Base-by-base conservation (phyloP, 768 basidiomycete genomes). In the Candolleomyces eurysporus region DNA sequence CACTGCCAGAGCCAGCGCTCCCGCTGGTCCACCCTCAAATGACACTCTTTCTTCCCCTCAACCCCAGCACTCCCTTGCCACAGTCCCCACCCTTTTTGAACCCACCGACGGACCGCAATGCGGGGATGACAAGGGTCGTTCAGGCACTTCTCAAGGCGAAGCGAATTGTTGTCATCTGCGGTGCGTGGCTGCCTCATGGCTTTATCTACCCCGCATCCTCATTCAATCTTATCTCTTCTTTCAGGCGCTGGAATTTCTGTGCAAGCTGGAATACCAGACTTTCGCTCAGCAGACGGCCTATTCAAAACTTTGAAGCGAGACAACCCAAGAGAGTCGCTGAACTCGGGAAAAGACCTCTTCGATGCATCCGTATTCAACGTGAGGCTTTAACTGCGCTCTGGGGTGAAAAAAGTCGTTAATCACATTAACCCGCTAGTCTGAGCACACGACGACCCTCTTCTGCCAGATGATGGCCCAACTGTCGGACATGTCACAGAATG, bases 321-420 rank as follows among this genome's bases (percentile, higher is more conserved):
- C 67, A 89, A 94, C 71, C 89, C 90, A 0, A 84, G 84, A 61
- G 88, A 90, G 64, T 76, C 78, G 21, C 75, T 93, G 71, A 78
- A 83, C 42, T 90, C 89, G 4, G 91, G 93, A 2, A 94, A 88
- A 72, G 94, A 96, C 69, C 78, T 96, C 3, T 96, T 96, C 68
- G 91, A 96, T 79, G 91, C 92, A 16, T 92, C 91, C 17, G 90
- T 94, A 1, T 92, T 96, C 73, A 88, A 87, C 65, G 94, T 95
- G 74, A 76, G 86, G 73, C 8, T 48, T 19, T 36, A 19, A 49
- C 60, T 48, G 26, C 36, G 36, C 36, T 36, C 50, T 62, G 31
- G 17, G 55, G 17, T 43, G 26, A 36, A 11, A 48, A 17, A n/a
- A 49, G 48, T 55, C 13, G 62, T 57, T 19, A 49, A 58, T 58